phyloP scores from a whole-genome alignment of 108 stramenopile genomes.

The Pseudonitzschia delicatissima region DNA sequence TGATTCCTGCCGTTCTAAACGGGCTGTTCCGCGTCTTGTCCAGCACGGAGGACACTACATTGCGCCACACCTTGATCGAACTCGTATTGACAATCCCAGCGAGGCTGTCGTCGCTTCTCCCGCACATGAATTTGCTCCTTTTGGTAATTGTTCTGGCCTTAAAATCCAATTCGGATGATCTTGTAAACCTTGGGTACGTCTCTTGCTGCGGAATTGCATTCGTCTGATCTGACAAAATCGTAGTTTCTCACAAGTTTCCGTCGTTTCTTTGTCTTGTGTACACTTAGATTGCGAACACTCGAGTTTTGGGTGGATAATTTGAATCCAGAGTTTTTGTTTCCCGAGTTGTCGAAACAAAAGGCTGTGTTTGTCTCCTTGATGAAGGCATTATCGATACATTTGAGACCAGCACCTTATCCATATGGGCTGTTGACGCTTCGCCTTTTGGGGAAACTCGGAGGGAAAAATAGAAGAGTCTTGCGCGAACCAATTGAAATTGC shows the following conservation, averaged over 20 bases:
- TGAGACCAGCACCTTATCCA: slow-evolving; percentile 92
- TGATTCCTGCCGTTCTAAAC: slow-evolving; percentile 78
- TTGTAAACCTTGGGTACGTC: slow-evolving; percentile 79
- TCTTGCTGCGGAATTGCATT: background rate
- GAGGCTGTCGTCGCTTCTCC: slow-evolving; percentile 83
- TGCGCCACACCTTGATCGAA: slow-evolving; percentile 76
- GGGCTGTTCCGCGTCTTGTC: slow-evolving; percentile 69
- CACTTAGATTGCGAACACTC: slow-evolving; percentile 76
- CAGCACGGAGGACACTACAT: slow-evolving; percentile 35
- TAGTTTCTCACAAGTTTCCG: background rate
- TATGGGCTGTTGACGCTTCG: slow-evolving; percentile 89
- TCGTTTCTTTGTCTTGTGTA: background rate
- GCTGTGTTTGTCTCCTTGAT: slow-evolving; percentile 59
- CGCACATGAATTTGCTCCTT: slow-evolving; percentile 89
- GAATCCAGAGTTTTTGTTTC: slow-evolving; percentile 84
- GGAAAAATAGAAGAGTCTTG: slow-evolving; percentile 88
- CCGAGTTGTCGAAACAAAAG: slow-evolving; percentile 57
- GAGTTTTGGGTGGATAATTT: slow-evolving; percentile 98
- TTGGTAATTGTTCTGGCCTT: slow-evolving; percentile 85
- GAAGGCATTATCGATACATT: slow-evolving; percentile 78
- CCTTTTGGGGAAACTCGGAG: slow-evolving; percentile 92
- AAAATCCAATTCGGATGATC: slow-evolving; percentile 73
- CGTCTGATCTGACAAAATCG: background rate
- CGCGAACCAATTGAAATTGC: slow-evolving; percentile 50
- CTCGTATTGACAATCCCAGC: slow-evolving; percentile 91